Evolutionary conservation across 1,139 yeast species (phyloP).

Genomic region (Geotrichum cucujoidarum): DNA sequence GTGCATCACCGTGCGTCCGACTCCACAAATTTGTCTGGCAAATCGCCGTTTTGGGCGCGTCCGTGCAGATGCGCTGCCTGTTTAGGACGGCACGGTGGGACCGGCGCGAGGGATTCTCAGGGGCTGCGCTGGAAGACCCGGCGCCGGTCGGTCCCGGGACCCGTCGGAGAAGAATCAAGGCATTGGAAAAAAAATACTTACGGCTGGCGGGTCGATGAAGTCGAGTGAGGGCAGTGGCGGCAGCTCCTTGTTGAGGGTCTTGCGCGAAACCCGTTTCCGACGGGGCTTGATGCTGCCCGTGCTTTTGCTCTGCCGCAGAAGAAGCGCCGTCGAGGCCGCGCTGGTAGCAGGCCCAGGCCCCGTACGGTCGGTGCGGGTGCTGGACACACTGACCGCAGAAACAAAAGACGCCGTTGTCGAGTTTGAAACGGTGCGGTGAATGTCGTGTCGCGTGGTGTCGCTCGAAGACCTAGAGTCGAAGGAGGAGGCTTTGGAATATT

Average conservation of each 20-base stretch:
- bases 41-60: too few species aligned
- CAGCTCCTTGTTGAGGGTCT: background rate
- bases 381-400: background rate
- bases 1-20: too few species aligned
- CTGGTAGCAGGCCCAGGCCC: background rate
- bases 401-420: background rate
- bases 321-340: background rate
- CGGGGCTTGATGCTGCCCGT: background rate
- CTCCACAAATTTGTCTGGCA: too few species aligned
- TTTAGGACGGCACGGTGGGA: too few species aligned
- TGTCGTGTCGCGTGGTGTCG: background rate
- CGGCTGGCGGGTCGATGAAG: background rate
- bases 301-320: background rate
- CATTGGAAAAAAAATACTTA: too few species aligned
- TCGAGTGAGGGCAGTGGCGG: slow-evolving; percentile 1
- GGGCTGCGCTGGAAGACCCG: background rate
- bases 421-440: background rate
- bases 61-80: too few species aligned
- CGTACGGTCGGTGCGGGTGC: background rate
- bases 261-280: background rate
- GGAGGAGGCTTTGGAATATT: background rate
- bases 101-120: background rate
- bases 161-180: background rate
- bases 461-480: background rate
- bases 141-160: background rate